These are phyloP conservation scores for Fusarium pseudonygamai DNA, from an alignment of 2,329 filamentous ascomycete genomes.

Conservation along the genomic window DNA sequence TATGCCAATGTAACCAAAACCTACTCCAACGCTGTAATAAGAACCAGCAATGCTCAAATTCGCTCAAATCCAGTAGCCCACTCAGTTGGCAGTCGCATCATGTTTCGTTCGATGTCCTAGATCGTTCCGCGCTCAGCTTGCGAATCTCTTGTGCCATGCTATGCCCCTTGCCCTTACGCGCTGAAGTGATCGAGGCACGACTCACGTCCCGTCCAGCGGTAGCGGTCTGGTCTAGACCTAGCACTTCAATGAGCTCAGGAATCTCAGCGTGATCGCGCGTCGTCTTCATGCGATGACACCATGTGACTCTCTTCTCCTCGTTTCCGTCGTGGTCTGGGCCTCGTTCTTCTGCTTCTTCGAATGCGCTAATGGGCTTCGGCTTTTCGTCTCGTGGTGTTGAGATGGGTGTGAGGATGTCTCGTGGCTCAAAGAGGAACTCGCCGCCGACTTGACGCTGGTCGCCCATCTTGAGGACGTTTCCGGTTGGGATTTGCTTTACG, in stretches of 20 bases:
- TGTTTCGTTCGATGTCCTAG: slow-evolving; percentile 17
- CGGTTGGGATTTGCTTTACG: slow-evolving; percentile 65
- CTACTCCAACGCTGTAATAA: slow-evolving; percentile 40
- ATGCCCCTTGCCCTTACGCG: slow-evolving; percentile 63
- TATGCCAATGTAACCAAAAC: slow-evolving; percentile 17
- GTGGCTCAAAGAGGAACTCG: slow-evolving; percentile 78
- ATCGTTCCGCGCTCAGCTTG: slow-evolving; percentile 50
- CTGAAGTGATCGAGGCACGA: slow-evolving; percentile 48
- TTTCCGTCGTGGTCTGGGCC: slow-evolving; percentile 20
- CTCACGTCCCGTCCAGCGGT: slow-evolving; percentile 9
- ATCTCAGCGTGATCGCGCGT: slow-evolving; percentile 82
- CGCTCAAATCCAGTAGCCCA: background rate
- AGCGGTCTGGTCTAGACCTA: slow-evolving; percentile 61
- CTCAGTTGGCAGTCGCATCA: slow-evolving; percentile 1
- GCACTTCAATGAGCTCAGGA: slow-evolving; percentile 68
- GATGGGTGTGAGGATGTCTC: slow-evolving; percentile 55
- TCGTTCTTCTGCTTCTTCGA: slow-evolving; percentile 28
- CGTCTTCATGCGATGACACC: slow-evolving; percentile 84
- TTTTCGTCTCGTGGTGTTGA: slow-evolving; percentile 54
- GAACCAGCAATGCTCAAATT: slow-evolving; percentile 26
- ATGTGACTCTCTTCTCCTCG: slow-evolving; percentile 71
- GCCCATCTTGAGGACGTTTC: slow-evolving; percentile 70
- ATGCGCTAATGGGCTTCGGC: slow-evolving; percentile 29
- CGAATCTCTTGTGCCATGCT: slow-evolving; percentile 62
- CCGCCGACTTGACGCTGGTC: slow-evolving; percentile 77